Evolutionary conservation across 1,284 basidiomycete species (phyloP).

Genomic region (Puccinia hordei): DNA sequence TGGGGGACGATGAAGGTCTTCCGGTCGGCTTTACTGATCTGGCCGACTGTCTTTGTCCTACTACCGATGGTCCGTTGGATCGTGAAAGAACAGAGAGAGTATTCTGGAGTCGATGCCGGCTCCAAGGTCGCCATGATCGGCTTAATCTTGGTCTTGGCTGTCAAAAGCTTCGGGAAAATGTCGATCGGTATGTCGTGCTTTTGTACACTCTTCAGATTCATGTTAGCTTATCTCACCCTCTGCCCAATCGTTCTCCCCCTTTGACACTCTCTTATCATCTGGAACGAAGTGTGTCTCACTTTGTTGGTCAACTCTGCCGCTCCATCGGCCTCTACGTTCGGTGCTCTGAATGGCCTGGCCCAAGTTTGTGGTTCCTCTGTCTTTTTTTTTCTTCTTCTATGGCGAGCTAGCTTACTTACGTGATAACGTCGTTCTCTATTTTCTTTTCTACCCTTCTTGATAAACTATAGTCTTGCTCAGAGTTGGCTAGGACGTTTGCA

Average conservation of each 20-base stretch:
- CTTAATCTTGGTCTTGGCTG: slow-evolving; percentile 16
- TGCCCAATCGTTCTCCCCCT: neutral
- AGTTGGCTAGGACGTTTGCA: slow-evolving; percentile 29
- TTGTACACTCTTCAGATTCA: neutral
- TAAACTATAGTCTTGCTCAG: slow-evolving; percentile 23
- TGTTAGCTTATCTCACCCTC: neutral
- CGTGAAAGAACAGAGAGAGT: neutral
- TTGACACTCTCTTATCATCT: neutral
- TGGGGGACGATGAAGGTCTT: slow-evolving; percentile 32
- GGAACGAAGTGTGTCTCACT: neutral
- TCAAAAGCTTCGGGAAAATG: slow-evolving; percentile 31
- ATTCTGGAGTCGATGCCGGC: neutral
- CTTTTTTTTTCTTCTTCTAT: neutral
- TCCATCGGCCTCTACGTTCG: slow-evolving; percentile 31
- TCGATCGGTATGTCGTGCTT: slow-evolving; percentile 8
- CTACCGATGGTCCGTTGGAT: slow-evolving; percentile 18
- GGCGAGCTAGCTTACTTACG: neutral
- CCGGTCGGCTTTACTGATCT: neutral
- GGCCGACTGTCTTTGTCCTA: neutral
- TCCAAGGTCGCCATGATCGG: slow-evolving; percentile 11
- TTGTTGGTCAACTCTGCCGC: slow-evolving; percentile 39
- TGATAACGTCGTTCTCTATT: too few species aligned
- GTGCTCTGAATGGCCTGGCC: slow-evolving; percentile 43
- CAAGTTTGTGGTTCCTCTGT: slow-evolving; percentile 7
- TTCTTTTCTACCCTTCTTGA: neutral